A percentile compares a stretch with the other conserved stretches of the same genome.
These are phyloP conservation scores for Nannochloropsis gaditana DNA, from an alignment of 108 stramenopile species.

Conservation along the genomic window DNA sequence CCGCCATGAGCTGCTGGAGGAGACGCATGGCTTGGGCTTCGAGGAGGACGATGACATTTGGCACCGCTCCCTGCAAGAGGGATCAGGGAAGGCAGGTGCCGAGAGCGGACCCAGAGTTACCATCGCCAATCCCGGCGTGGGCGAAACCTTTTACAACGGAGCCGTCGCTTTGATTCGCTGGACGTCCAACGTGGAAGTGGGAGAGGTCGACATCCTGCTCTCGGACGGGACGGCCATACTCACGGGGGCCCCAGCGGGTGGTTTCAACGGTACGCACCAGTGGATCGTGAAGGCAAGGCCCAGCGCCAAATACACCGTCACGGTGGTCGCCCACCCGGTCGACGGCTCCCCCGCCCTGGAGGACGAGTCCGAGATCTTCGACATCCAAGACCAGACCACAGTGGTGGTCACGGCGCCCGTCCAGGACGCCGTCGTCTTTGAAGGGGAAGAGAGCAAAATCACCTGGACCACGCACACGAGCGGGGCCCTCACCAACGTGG, in stretches of 20 bases:
- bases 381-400: neutral
- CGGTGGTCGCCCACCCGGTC: neutral
- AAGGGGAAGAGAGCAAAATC: neutral
- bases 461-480: neutral
- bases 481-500: neutral
- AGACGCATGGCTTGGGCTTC: neutral
- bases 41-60: neutral
- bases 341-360: neutral
- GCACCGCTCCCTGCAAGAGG: neutral
- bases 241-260: neutral
- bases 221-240: neutral
- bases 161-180: neutral
- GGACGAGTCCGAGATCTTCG: neutral
- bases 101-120: neutral
- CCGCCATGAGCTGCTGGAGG: neutral
- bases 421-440: neutral
- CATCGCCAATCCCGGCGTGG: neutral
- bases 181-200: neutral
- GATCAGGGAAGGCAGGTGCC: neutral
- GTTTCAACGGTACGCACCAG: neutral
- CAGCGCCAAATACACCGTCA: neutral
- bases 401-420: neutral
- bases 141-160: neutral
- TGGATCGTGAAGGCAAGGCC: neutral
- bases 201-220: neutral